phyloP scores from a whole-genome alignment of 1,139 yeast genomes.

The Protomyces arabidopsidicola region DNA sequence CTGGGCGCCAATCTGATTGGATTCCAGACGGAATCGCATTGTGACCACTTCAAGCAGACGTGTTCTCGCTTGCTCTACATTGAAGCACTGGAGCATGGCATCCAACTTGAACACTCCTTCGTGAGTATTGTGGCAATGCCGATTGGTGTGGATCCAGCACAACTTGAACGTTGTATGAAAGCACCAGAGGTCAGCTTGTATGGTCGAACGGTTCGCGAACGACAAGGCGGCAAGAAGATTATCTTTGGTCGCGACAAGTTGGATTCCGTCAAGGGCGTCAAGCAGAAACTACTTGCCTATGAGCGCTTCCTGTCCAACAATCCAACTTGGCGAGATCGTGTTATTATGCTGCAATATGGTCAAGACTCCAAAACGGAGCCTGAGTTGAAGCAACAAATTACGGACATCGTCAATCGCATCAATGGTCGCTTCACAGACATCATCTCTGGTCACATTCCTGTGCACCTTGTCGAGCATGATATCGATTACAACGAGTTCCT shows the following conservation, averaged over 20 bases:
- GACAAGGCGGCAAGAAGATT: conserved; percentile 66
- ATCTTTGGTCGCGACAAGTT: conserved; percentile 86
- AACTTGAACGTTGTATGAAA: conserved; percentile 48
- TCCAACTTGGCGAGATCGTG: conserved; percentile 64
- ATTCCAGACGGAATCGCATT: conserved; percentile 89
- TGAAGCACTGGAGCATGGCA: conserved; percentile 72
- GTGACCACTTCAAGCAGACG: conserved; percentile 88
- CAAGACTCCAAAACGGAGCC: conserved; percentile 49
- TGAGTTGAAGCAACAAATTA: conserved; percentile 62
- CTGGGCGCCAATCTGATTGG: conserved; percentile 83
- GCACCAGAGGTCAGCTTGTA: conserved; percentile 59
- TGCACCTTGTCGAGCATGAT: conserved; percentile 80
- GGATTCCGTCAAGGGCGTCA: conserved; percentile 81
- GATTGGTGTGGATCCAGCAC: conserved; percentile 78
- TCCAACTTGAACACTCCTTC: conserved; percentile 61
- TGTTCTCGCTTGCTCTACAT: conserved; percentile 78
- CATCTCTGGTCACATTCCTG: conserved; percentile 69
- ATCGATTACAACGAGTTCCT: conserved; percentile 83
- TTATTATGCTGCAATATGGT: conserved; percentile 80
- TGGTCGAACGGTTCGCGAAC: conserved; percentile 65
- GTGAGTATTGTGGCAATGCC: conserved; percentile 68
- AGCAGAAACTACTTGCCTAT: conserved; percentile 81
- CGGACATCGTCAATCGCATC: conserved; percentile 76
- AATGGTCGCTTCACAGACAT: conserved; percentile 70
- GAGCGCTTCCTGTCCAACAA: conserved; percentile 66